Evolutionary conservation across 345 rosid species (phyloP), one percentile per base, ranked within the genome.

Genomic region (Euphorbia lathyris): DNA sequence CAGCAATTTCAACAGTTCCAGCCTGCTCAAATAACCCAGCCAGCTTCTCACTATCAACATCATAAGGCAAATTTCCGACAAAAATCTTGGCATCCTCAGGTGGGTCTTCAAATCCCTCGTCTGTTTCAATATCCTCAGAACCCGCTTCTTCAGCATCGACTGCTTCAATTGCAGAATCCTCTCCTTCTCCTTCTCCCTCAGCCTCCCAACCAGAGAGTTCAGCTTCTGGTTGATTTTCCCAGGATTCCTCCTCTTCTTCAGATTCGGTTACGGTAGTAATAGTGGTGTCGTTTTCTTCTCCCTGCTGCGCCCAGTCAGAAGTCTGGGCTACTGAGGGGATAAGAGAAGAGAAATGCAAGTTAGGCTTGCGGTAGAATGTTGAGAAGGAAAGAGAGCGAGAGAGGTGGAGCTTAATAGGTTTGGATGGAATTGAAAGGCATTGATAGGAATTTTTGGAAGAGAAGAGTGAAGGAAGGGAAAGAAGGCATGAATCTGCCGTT

Each of bases 1-100:
- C 97, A 10, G 98, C 87, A 82, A 91, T 83, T 75, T 94, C 98
- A 67, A 94, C 98, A 56, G 89, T 87, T 45, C 98, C 98, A 69
- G 95, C 89, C 76, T 86, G 78, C 78, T 94, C 89, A 76, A 94
- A 91, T 67, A 91, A 81, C 95, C 81, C 79, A 65, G 98, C 97
- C 78, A 94, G 74, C 59, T 78, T 84, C 80, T 88, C 82, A 43
- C 97, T 94, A 60, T 89, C 95, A 55, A 94, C 84, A 64, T 91
- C 96, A 70, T 70, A 89, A 7, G 97, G 80, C 80, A 94, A 85
- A 56, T 91, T 91, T 47, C 96, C 98, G 3, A 94, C 97, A 72
- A 88, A 94, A 27, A 94, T 74, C 78, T 91, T 94, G 3, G 96
- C 95, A 26, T 88, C 93, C 76, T 89, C 98, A 34, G 95, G 76